Base-by-base conservation (phyloP, 164 flowering plant genomes). In the Tetracentron sinense region DNA sequence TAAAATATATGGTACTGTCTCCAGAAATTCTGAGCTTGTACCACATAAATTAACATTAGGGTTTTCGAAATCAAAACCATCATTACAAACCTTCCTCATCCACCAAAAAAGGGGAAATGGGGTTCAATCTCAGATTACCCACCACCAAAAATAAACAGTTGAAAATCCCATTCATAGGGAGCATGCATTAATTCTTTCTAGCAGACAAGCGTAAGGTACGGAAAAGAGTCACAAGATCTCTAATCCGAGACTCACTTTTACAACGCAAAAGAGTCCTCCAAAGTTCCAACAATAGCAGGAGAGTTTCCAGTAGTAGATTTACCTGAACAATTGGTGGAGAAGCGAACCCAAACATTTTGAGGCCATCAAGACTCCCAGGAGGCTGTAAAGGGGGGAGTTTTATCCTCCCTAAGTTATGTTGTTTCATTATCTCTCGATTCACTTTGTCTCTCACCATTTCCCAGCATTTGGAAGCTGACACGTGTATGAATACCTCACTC, bases 331-430 rank as follows among this genome's bases (percentile, higher is more conserved):
- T 83, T 38, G 76, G 77, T n/a, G 99, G 89, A 35, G 96, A 85
- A 62, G 90, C 75, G 67, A 90, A 86, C 26, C 99, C 99, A 81
- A 95, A 95, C 99, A 95, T 95, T 78, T 87, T 89, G 54, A 88
- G 73, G 62, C 99, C 99, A 67, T 95, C 95, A 55, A 88, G 70
- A 72, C 92, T 85, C 44, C 90, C 92, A 33, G 92, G 97, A 74
- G 96, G 96, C 78, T 87, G 98, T 56, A 92, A 68, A 77, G 93
- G 86, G 49, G 92, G 96, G 66, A 90, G 96, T 44, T 77, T 75
- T 19, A 48, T 29, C 65, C 66, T 79, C 57, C 91, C 94, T 53
- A 79, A 59, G 72, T 70, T 81, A 63, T 85, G 90, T 21, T 80
- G 90, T 77, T 74, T 88, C 33, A 78, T 31, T n/a, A 95, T 87